Evolutionary conservation across 176 grass and related monocot genomes (phyloP).

Genomic region (Oryza longistaminata): DNA sequence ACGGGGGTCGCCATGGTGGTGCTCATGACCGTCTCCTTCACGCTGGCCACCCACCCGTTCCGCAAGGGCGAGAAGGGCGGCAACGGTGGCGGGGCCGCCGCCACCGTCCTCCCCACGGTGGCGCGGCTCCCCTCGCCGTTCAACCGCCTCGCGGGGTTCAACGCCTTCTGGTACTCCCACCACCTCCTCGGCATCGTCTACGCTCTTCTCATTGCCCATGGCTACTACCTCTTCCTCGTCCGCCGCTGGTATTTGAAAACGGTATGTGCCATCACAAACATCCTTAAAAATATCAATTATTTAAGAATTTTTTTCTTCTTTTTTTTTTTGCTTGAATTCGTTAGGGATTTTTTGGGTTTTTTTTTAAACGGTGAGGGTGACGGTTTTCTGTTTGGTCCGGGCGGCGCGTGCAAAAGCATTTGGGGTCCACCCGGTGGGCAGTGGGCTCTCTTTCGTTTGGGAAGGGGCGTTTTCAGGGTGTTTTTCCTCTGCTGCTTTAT

Average conservation of each 20-base stretch:
- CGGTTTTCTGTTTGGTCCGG: slow-evolving; percentile 9
- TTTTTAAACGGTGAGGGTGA: background rate
- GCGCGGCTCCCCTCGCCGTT: slow-evolving; percentile 53
- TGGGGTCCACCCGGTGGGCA: background rate
- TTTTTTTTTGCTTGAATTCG: too few relatives aligned
- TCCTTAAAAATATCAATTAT: background rate
- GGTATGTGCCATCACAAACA: slow-evolving; percentile 45
- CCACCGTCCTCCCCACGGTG: background rate
- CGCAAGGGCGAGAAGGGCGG: slow-evolving; percentile 65
- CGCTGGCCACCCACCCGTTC: slow-evolving; percentile 89
- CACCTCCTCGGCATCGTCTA: slow-evolving; percentile 85
- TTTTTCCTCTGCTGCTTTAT: slow-evolving; percentile 13
- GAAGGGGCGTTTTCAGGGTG: slow-evolving; percentile 11
- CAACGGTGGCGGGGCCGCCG: too few relatives aligned
- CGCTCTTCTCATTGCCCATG: slow-evolving; percentile 67
- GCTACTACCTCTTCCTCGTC: slow-evolving; percentile 91
- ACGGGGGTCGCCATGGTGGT: slow-evolving; percentile 84
- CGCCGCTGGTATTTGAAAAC: slow-evolving; percentile 79
- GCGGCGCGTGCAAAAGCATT: background rate
- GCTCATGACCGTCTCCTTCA: slow-evolving; percentile 90
- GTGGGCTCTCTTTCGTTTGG: background rate
- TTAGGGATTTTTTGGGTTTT: too few relatives aligned
- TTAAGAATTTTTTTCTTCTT: too few relatives aligned
- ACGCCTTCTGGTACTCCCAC: slow-evolving; percentile 99
- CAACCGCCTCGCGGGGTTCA: slow-evolving; percentile 85